Evolutionary conservation across 129 eudicot genomes (phyloP).

Genomic region (Mikania micrantha): DNA sequence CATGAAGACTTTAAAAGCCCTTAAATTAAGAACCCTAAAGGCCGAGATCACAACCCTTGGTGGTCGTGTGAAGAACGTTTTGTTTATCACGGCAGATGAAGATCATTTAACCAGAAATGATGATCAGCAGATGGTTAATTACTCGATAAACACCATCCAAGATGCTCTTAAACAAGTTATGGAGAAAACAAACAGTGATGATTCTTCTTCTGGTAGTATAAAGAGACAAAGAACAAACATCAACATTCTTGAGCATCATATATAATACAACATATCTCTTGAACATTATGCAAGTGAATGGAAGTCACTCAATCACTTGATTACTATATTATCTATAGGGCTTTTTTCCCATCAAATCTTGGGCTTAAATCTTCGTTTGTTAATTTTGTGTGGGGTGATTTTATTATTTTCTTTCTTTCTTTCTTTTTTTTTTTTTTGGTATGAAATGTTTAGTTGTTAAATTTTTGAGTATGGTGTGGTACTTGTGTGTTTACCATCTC

Average conservation of each 20-base stretch:
- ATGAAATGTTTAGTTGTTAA: constrained; percentile 17
- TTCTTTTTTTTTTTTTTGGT: constrained; percentile 4
- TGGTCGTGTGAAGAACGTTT: constrained; percentile 76
- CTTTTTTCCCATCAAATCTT: constrained; percentile 8
- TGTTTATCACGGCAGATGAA: constrained; percentile 66
- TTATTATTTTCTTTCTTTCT: neutral
- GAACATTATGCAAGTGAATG: constrained; percentile 9
- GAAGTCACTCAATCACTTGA: constrained; percentile 12
- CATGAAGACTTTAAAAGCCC: constrained; percentile 66
- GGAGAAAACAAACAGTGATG: constrained; percentile 62
- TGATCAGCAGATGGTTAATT: constrained; percentile 43
- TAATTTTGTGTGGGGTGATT: constrained; percentile 24
- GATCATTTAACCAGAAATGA: constrained; percentile 18
- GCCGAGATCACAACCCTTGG: constrained; percentile 91
- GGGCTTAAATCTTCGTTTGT: constrained; percentile 5
- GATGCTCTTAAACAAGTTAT: constrained; percentile 76
- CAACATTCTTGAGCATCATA: constrained; percentile 40
- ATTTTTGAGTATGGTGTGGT: too few species aligned
- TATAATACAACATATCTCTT: too few species aligned
- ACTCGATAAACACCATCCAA: constrained; percentile 50
- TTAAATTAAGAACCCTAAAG: constrained; percentile 57
- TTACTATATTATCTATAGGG: neutral
- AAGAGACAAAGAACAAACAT: constrained; percentile 86
- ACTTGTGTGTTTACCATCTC: constrained; percentile 20
- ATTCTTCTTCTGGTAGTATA: constrained; percentile 60